phyloP scores from a whole-genome alignment of 1,284 basidiomycete genomes.

The Pseudozyma sp. region DNA sequence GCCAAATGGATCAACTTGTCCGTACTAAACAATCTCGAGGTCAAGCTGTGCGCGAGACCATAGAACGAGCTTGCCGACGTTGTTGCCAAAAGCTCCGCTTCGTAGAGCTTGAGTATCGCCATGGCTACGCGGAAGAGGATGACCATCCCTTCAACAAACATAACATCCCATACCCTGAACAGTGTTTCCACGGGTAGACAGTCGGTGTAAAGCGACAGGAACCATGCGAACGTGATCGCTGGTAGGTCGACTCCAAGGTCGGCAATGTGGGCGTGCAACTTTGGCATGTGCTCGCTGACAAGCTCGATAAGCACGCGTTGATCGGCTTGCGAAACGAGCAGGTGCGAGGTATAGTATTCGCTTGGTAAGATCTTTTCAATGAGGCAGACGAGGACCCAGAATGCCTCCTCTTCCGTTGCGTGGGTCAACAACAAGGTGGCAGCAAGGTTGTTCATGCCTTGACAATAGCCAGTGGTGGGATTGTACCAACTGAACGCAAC shows the following conservation, averaged over 20 bases:
- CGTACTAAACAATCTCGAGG: slow-evolving; percentile 89
- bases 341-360: slow-evolving; percentile 70
- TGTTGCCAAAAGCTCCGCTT: slow-evolving; percentile 82
- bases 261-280: slow-evolving; percentile 79
- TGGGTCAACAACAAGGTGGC: slow-evolving; percentile 92
- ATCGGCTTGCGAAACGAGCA: slow-evolving; percentile 86
- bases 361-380: slow-evolving; percentile 71
- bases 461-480: slow-evolving; percentile 70
- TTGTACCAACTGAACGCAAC: slow-evolving; percentile 85
- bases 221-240: slow-evolving; percentile 98
- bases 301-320: slow-evolving; percentile 90
- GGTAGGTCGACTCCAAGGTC: slow-evolving; percentile 88
- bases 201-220: slow-evolving; percentile 94
- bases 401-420: slow-evolving; percentile 94
- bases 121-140: slow-evolving; percentile 87
- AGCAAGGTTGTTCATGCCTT: slow-evolving; percentile 89
- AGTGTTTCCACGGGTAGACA: slow-evolving; percentile 86
- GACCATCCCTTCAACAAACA: slow-evolving; percentile 91
- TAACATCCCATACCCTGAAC: slow-evolving; percentile 78
- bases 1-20: slow-evolving; percentile 79
- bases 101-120: slow-evolving; percentile 84
- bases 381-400: slow-evolving; percentile 92
- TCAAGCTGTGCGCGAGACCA: slow-evolving; percentile 83
- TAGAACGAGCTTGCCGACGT: slow-evolving; percentile 87
- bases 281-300: slow-evolving; percentile 81